Base-by-base conservation (phyloP, 345 rosid species). In the Luvunga scandens region DNA sequence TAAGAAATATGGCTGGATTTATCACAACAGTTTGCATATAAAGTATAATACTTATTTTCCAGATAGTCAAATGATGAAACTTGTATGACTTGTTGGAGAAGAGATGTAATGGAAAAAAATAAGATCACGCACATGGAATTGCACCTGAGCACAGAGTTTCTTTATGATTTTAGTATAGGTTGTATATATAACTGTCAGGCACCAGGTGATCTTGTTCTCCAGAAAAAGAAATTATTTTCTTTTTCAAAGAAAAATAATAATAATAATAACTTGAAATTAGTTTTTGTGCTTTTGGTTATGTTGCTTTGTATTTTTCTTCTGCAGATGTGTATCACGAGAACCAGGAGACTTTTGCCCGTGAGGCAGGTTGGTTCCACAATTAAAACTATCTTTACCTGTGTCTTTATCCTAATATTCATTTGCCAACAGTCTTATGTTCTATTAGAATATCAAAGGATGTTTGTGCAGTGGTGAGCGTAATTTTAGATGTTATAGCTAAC, bases 261-360 rank as follows among this genome's bases (percentile, higher is more conserved):
- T 24, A 36, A n/a, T 4, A 28, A 38, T 36, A 36, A 59, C 36
- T 68, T 67, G n/a, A 56, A 33, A 19, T 67, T 55, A 65, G 18
- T 16, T 18, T 30, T 72, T 21, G 53, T 30, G 3, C 25, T 39
- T 73, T 14, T n/a, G 56, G 8, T 63, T 22, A 79, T 55, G 55
- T 31, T 77, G 24, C 36, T 84, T 84, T 71, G 78, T 16, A 42
- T 55, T 67, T 81, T 48, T 66, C 12, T 62, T 72, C 4, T 88
- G 85, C 85, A 96, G 99, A 96, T 76, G 98, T 90, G 67, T 96
- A 96, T 83, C 88, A 96, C 59, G 97, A 96, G 79, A 80, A 85
- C 71, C 90, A 80, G 83, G 98, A 96, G 77, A 91, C 90, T 81
- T 94, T 96, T 78, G 75, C 76, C 79, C 89, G 97, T 13, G 98